These are phyloP conservation scores for Erodium moschatum DNA, from an alignment of 441 rosid genomes.

Conservation along the genomic window DNA sequence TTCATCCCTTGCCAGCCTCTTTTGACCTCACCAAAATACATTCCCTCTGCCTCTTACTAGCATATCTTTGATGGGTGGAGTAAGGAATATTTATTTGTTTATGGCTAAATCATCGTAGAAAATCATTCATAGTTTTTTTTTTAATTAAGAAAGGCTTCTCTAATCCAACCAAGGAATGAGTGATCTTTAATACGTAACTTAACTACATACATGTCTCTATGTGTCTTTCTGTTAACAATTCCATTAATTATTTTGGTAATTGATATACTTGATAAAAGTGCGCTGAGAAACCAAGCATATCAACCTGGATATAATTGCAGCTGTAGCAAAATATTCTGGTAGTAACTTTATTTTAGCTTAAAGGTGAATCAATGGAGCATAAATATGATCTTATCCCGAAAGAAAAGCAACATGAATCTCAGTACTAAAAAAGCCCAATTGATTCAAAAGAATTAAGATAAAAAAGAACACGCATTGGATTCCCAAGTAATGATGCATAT, in stretches of 20 bases:
- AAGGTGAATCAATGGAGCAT: constrained; percentile 38
- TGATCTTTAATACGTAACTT: neutral
- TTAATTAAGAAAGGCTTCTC: neutral
- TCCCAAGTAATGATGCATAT: constrained; percentile 21
- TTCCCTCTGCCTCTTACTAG: neutral
- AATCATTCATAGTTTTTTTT: no score
- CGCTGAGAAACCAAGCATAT: neutral
- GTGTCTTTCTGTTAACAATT: neutral
- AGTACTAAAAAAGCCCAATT: constrained; percentile 28
- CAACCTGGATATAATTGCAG: neutral
- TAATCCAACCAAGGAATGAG: neutral
- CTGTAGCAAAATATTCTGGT: neutral
- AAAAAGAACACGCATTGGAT: constrained; percentile 35
- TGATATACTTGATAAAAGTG: neutral
- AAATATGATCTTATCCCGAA: constrained; percentile 43
- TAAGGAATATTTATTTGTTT: neutral
- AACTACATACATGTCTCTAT: neutral
- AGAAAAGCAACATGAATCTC: constrained; percentile 45
- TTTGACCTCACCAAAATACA: neutral
- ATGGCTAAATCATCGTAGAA: neutral
- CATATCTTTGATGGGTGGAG: neutral
- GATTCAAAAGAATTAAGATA: constrained; percentile 24
- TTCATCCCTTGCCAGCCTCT: neutral
- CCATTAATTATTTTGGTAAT: neutral
- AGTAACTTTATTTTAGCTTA: constrained; percentile 18